A percentile compares a stretch with the other conserved stretches of the same genome.
Evolutionary conservation across 2,329 filamentous ascomycete species (phyloP).

Genomic region (Raffaelea ambrosiae): DNA sequence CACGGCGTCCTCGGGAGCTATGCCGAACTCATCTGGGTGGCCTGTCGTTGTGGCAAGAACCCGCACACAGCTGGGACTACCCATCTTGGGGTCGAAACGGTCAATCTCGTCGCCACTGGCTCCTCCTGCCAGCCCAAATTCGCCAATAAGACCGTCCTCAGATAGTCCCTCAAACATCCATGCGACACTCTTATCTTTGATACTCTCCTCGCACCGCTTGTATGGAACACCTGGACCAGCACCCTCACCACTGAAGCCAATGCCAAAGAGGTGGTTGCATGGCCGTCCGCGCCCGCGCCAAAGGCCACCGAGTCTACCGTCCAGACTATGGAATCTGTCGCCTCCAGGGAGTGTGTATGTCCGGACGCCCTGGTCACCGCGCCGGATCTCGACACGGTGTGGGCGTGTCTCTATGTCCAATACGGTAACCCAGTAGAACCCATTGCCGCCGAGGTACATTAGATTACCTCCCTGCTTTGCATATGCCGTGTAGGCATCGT

Average conservation of each 20-base stretch:
- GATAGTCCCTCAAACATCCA: conserved; percentile 11
- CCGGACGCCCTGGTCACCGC: conserved; percentile 23
- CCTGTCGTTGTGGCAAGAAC: conserved; percentile 19
- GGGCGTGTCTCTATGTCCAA: conserved; percentile 13
- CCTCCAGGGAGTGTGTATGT: conserved; percentile 19
- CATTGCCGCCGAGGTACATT: conserved; percentile 28
- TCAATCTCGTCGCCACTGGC: conserved; percentile 28
- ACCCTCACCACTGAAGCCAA: conserved; percentile 21
- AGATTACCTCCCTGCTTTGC: conserved; percentile 21
- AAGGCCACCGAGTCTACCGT: conserved; percentile 21
- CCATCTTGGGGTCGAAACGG: conserved; percentile 19
- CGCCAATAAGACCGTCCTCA: conserved; percentile 11
- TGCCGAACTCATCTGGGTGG: conserved; percentile 16
- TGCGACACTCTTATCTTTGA: conserved; percentile 4
- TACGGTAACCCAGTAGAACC: conserved; percentile 24
- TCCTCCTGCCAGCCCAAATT: conserved; percentile 21
- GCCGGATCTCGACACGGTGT: conserved; percentile 25
- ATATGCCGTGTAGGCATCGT: conserved; percentile 20
- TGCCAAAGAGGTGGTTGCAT: conserved; percentile 22
- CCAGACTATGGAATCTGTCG: conserved; percentile 19
- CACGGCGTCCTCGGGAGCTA: conserved; percentile 13
- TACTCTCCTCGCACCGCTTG: conserved; percentile 8
- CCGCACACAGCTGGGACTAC: conserved; percentile 19
- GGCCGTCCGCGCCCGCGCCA: conserved; percentile 23
- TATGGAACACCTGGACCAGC: conserved; percentile 17